Conservation (phyloP, 208 protist genomes). For the Trypanosoma cruzi region DNA sequence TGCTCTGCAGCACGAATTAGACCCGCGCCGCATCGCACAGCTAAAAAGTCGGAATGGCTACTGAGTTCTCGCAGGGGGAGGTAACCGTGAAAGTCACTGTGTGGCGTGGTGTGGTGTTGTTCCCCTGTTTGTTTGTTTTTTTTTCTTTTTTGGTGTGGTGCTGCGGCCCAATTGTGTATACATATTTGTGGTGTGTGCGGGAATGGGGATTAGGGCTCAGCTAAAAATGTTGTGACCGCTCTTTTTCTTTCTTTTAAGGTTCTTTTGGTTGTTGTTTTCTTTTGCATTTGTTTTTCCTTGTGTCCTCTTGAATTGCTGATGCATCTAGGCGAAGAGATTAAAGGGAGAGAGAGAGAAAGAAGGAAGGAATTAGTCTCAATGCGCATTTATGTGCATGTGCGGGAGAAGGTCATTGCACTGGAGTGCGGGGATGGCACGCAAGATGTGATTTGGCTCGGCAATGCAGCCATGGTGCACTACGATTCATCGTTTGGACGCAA, state of each 20-base stretch:
- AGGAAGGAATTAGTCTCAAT: slow-evolving; percentile 35
- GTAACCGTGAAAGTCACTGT: slow-evolving; percentile 6
- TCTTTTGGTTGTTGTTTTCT: too few species aligned
- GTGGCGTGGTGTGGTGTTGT: slow-evolving; percentile 7
- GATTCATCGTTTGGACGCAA: slow-evolving; percentile 67
- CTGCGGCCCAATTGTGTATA: too few species aligned
- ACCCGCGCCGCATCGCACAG: slow-evolving; percentile 60
- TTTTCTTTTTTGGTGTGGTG: slow-evolving; percentile 2
- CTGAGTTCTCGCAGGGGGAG: too few species aligned
- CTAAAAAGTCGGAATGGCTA: slow-evolving; percentile 81
- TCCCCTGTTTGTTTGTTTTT: slow-evolving; percentile 15
- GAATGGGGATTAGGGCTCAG: too few species aligned
- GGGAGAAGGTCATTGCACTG: slow-evolving; percentile 80
- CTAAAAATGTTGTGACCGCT: too few species aligned
- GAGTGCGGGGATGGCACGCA: slow-evolving; percentile 90
- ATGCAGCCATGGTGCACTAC: slow-evolving; percentile 91
- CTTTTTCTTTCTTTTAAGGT: too few species aligned
- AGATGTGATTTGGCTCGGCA: slow-evolving; percentile 79
- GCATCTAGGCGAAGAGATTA: too few species aligned
- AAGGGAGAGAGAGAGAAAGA: background rate
- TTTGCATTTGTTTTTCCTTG: too few species aligned
- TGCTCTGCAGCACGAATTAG: slow-evolving; percentile 80
- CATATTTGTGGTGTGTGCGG: too few species aligned
- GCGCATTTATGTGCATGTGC: slow-evolving; percentile 83
- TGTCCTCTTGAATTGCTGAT: too few species aligned